These are phyloP conservation scores for Spinellus fusiger DNA, from an alignment of 192 early-diverging fungal species.

Conservation along the genomic window DNA sequence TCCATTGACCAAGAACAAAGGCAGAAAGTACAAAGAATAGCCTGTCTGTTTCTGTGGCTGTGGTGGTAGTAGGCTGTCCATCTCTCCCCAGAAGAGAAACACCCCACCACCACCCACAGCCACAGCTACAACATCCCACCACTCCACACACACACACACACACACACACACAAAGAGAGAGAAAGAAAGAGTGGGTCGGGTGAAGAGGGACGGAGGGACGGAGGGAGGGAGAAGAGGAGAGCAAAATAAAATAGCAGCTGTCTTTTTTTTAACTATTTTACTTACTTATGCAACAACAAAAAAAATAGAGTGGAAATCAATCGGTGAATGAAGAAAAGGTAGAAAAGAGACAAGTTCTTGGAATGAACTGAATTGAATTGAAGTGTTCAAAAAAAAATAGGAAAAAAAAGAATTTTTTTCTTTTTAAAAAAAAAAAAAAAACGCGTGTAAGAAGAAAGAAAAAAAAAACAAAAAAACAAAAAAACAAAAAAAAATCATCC, in stretches of 20 bases:
- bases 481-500: too few species aligned
- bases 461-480: too few species aligned
- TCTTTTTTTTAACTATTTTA: background rate
- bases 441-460: too few species aligned
- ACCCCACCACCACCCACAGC: background rate
- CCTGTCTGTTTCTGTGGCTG: too few species aligned
- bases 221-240: background rate
- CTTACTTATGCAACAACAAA: background rate
- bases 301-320: background rate
- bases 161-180: background rate
- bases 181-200: background rate
- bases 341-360: background rate
- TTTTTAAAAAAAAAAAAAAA: too few species aligned
- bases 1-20: too few species aligned
- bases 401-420: background rate
- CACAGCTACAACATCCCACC: background rate
- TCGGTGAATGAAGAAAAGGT: background rate
- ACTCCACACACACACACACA: background rate
- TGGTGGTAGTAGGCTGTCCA: too few species aligned
- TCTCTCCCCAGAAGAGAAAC: too few species aligned
- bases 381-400: background rate
- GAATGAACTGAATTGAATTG: background rate
- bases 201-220: background rate
- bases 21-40: too few species aligned
- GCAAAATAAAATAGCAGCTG: too few species aligned